Percentiles rank a stretch among this genome's conserved stretches.
These are phyloP conservation scores for Neurospora pannonica DNA, from an alignment of 495 filamentous ascomycete species.

Conservation along the genomic window DNA sequence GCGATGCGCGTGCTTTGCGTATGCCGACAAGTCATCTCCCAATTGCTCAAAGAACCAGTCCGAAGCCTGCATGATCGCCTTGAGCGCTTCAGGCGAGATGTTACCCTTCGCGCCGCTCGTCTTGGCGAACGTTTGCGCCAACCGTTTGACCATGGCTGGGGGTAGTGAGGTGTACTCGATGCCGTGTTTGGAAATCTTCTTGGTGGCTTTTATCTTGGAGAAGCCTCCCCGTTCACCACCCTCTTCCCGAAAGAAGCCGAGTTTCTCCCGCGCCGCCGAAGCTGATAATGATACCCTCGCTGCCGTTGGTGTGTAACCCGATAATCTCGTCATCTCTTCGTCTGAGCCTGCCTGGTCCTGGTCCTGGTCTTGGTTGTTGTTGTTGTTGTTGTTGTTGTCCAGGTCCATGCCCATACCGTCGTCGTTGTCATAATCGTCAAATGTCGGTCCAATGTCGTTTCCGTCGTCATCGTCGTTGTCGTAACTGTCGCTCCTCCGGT, in stretches of 20 bases:
- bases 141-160: conserved; percentile 57
- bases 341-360: conserved; percentile 9
- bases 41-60: conserved; percentile 87
- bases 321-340: conserved; percentile 2
- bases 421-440: conserved; percentile 13
- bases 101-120: conserved; percentile 52
- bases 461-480: conserved; percentile 16
- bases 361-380: conserved; percentile 6
- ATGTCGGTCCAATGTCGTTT: conserved; percentile 11
- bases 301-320: background rate
- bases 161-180: conserved; percentile 69
- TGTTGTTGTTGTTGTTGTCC: conserved; percentile 17
- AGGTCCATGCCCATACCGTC: conserved; percentile 12
- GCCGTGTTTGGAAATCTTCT: conserved; percentile 60
- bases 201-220: conserved; percentile 40
- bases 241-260: background rate
- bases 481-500: conserved; percentile 15
- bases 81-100: conserved; percentile 62
- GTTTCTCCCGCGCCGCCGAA: background rate
- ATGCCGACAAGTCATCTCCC: conserved; percentile 66
- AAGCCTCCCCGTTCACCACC: background rate
- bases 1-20: conserved; percentile 71
- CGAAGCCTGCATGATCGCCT: conserved; percentile 65
- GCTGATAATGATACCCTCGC: background rate
- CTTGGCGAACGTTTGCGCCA: conserved; percentile 63